Percentiles rank a stretch among this genome's conserved stretches.
Conservation (phyloP, 257 asterid genomes). For the Lycium ferocissimum region DNA sequence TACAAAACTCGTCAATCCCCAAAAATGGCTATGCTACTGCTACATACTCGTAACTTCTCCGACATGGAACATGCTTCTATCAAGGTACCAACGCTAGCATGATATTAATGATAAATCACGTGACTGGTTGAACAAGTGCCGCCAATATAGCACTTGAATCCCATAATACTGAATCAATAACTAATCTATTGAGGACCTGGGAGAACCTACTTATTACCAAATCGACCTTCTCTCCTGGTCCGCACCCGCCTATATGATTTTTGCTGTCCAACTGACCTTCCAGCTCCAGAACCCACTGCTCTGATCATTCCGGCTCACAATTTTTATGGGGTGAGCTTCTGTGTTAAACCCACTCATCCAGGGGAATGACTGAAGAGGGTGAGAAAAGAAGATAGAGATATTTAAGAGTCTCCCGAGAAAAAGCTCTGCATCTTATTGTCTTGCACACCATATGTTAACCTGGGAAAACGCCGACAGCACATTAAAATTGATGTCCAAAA, state of each 20-base stretch:
- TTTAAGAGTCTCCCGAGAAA: slow-evolving; percentile 92
- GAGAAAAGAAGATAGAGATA: slow-evolving; percentile 93
- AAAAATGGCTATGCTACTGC: background rate
- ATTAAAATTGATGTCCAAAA: background rate
- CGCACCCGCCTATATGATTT: slow-evolving; percentile 52
- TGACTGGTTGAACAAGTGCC: background rate
- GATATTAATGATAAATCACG: background rate
- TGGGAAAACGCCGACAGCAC: slow-evolving; percentile 41
- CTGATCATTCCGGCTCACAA: slow-evolving; percentile 57
- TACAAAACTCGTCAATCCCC: slow-evolving; percentile 11
- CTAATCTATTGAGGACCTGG: background rate
- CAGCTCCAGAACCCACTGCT: slow-evolving; percentile 40
- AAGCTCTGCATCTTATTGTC: slow-evolving; percentile 99
- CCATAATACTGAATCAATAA: slow-evolving; percentile 17
- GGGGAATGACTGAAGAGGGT: slow-evolving; percentile 83
- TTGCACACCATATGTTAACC: slow-evolving; percentile 89
- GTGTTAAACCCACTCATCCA: slow-evolving; percentile 99
- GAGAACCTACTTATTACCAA: slow-evolving; percentile 49
- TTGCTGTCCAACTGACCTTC: slow-evolving; percentile 43
- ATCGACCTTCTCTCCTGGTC: slow-evolving; percentile 89
- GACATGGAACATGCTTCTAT: no score
- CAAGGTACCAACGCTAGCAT: background rate
- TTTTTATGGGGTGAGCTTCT: slow-evolving; percentile 92
- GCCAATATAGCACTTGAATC: background rate
- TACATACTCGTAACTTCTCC: background rate